Evolutionary conservation across 371 early-diverging fungal species (phyloP), one percentile per base, ranked within the genome.

Genomic region (Rhizopus sp.): DNA sequence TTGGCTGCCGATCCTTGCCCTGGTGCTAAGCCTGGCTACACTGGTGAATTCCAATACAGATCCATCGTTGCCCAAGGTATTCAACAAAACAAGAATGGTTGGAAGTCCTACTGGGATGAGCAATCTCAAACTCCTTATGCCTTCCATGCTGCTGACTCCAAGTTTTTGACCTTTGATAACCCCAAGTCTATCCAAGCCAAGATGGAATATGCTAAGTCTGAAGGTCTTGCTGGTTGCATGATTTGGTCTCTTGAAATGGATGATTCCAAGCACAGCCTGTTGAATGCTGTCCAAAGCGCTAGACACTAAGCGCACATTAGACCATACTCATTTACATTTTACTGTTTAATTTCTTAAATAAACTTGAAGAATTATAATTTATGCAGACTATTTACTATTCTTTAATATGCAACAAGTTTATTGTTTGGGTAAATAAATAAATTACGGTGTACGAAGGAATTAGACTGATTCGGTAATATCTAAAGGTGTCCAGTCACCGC

Each of bases 1-100:
- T 17, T 47, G 1, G 32, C 42, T 17, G 55, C 57, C 12, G 61
- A 57, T 10, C 40, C 47, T 6, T 65, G 66, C 33, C 53, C 66
- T 39, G 52, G 48, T 16, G 48, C 61, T n/a, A 47, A 16, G 6
- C 37, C 40, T 15, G 62, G 72, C 39, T 76, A 77, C 53, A 81
- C 84, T 40, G 88, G 88, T 5, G 68, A 77, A 6, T 87, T 85
- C 83, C 77, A 81, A 51, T 89, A 79, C 74, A 71, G 77, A 57
- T 81, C 86, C 51, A 54, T 91, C 58, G 73, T 84, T 9, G 73
- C 73, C 10, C 75, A 82, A 62, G 82, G 88, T 8, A 55, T 89
- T 3, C 53, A 84, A 38, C 72, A 77, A 2, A 55, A 64, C 53
- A 30, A 57, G 17, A 69, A 69, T 37, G 72, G 75, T 9, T 89